phyloP scores from a whole-genome alignment of 768 basidiomycete species.

The Suillus variegatus region DNA sequence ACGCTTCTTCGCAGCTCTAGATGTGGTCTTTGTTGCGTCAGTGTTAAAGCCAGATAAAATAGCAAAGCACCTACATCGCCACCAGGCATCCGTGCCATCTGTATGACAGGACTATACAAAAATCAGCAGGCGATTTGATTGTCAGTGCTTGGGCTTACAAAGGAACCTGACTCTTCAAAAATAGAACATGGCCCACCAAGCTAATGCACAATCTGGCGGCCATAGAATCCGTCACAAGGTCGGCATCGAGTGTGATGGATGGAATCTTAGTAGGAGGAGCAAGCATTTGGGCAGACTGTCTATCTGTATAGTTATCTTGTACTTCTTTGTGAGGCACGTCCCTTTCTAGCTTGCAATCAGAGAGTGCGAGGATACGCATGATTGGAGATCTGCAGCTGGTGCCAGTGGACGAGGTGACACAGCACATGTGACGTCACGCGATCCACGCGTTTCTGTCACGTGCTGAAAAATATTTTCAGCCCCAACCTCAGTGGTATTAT shows the following conservation, averaged over 20 bases:
- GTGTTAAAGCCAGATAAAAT: background rate
- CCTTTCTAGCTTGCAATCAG: background rate
- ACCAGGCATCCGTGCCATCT: conserved; percentile 56
- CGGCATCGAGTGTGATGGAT: conserved; percentile 46
- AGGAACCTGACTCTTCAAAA: conserved; percentile 77
- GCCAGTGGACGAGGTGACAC: background rate
- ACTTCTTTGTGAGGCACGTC: no score
- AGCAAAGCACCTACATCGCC: conserved; percentile 37
- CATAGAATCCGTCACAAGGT: conserved; percentile 53
- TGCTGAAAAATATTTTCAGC: background rate
- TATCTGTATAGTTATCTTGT: background rate
- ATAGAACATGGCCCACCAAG: conserved; percentile 69
- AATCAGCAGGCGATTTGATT: background rate
- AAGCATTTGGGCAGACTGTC: background rate
- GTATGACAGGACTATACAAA: conserved; percentile 57
- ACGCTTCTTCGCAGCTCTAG: conserved; percentile 58
- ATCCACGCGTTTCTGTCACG: background rate
- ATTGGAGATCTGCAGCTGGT: background rate
- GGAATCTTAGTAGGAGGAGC: conserved; percentile 32
- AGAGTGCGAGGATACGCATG: conserved; percentile 1
- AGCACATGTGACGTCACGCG: background rate
- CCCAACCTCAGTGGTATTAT: background rate
- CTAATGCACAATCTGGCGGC: conserved; percentile 66
- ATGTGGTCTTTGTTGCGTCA: conserved; percentile 35
- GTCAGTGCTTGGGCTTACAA: conserved; percentile 52